These are phyloP conservation scores for Apophysomyces variabilis DNA, from an alignment of 371 early-diverging fungal species.

Conservation along the genomic window DNA sequence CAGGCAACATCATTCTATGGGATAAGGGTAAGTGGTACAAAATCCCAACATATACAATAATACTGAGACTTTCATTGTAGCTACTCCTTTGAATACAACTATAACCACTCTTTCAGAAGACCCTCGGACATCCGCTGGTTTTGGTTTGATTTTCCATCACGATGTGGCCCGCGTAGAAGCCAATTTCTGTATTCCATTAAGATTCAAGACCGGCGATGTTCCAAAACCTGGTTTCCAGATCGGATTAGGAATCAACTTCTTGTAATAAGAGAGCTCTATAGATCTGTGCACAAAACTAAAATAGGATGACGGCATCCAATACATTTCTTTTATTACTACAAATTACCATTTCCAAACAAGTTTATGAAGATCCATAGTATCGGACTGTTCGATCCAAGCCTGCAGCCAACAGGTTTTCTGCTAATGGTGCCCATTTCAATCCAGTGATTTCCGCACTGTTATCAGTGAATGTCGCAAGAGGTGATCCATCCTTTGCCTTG, in stretches of 20 bases:
- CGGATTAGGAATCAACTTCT: conserved; percentile 86
- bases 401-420: conserved; percentile 57
- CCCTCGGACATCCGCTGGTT: conserved; percentile 73
- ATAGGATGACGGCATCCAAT: background rate
- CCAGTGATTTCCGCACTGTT: conserved; percentile 65
- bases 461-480: conserved; percentile 61
- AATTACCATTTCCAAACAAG: background rate
- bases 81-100: conserved; percentile 28
- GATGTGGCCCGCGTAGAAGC: conserved; percentile 62
- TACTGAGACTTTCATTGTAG: conserved; percentile 1
- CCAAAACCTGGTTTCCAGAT: conserved; percentile 79
- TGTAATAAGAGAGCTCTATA: conserved; percentile 47
- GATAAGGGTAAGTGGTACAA: conserved; percentile 42
- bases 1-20: conserved; percentile 70
- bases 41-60: background rate
- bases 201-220: conserved; percentile 64
- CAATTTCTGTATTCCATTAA: conserved; percentile 52
- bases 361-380: conserved; percentile 47
- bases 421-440: conserved; percentile 66
- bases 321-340: background rate
- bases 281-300: background rate
- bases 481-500: conserved; percentile 82
- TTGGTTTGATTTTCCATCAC: conserved; percentile 85
- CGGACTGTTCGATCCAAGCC: conserved; percentile 71
- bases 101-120: conserved; percentile 43